phyloP scores from a whole-genome alignment of 495 filamentous ascomycete species.

The Daldinia vernicosa region DNA sequence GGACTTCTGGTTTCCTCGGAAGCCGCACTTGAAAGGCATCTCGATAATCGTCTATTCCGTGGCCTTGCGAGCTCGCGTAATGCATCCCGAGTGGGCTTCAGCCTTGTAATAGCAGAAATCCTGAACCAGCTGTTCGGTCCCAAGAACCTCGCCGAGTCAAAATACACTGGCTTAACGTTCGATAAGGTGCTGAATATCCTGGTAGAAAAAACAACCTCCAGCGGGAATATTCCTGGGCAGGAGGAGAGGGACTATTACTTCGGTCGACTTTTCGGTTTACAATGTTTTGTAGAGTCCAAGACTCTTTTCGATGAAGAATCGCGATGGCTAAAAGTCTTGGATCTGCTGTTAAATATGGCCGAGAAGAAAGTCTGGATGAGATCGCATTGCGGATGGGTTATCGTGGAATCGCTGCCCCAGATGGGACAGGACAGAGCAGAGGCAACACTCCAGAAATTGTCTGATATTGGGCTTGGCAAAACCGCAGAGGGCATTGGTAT shows the following conservation, averaged over 20 bases:
- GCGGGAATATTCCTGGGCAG: conserved; percentile 73
- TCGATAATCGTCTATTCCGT: conserved; percentile 75
- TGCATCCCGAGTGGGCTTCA: conserved; percentile 90
- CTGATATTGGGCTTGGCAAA: conserved; percentile 69
- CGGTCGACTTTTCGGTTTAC: conserved; percentile 84
- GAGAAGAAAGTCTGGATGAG: conserved; percentile 85
- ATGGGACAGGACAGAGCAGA: conserved; percentile 65
- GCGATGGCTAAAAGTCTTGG: conserved; percentile 70
- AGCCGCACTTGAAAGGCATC: conserved; percentile 59
- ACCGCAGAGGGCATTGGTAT: conserved; percentile 89
- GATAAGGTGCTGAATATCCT: conserved; percentile 70
- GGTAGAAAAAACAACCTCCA: conserved; percentile 70
- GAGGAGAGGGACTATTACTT: conserved; percentile 87
- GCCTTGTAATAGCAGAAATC: conserved; percentile 85
- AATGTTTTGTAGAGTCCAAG: conserved; percentile 82
- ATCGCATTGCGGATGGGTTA: conserved; percentile 83
- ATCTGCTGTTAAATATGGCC: conserved; percentile 65
- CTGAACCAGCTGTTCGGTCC: conserved; percentile 68
- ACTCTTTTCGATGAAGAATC: conserved; percentile 68
- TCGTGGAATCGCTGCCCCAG: conserved; percentile 60
- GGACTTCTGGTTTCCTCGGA: conserved; percentile 56
- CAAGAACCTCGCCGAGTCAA: conserved; percentile 50
- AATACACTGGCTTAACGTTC: conserved; percentile 61
- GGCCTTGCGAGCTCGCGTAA: conserved; percentile 91
- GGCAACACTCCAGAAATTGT: conserved; percentile 67